These are phyloP conservation scores for Endocladia muricata DNA, from an alignment of 31 red algal genomes.

Conservation along the genomic window DNA sequence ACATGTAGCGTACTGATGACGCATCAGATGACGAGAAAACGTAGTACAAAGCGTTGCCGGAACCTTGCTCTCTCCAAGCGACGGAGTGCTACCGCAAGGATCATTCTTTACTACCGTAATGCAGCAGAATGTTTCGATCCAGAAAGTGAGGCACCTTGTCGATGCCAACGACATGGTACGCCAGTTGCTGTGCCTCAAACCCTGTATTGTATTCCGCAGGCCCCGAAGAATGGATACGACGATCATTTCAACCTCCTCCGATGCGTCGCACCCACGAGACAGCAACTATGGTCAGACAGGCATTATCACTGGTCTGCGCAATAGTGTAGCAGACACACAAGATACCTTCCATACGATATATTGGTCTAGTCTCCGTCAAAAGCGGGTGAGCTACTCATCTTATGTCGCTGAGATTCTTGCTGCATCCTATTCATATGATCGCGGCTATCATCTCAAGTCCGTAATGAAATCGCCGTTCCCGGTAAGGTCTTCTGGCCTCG, in stretches of 20 bases:
- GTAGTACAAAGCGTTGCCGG: constrained; percentile 13
- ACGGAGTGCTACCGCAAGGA: constrained; percentile 7
- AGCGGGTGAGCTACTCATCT: constrained; percentile 7
- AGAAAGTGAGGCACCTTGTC: not conserved
- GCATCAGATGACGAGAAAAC: not conserved
- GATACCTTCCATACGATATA: not conserved
- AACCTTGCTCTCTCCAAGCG: not conserved
- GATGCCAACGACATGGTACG: constrained; percentile 20
- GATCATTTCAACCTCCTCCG: not conserved
- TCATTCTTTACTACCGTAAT: not conserved
- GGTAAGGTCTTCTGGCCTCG: not conserved
- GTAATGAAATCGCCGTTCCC: not conserved
- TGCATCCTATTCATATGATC: not conserved
- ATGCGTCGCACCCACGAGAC: not conserved
- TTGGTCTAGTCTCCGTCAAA: constrained; percentile 1
- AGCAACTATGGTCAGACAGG: not conserved
- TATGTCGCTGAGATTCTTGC: constrained; percentile 8
- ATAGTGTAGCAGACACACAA: not conserved
- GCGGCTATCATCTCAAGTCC: not conserved
- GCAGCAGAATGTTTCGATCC: not conserved
- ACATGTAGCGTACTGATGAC: not conserved
- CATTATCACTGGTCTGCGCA: not conserved
- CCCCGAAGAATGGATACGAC: not conserved
- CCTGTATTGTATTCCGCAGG: not conserved
- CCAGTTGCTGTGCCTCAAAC: not conserved